Base-by-base conservation (phyloP, 768 basidiomycete genomes). In the Calocybe cyanea region DNA sequence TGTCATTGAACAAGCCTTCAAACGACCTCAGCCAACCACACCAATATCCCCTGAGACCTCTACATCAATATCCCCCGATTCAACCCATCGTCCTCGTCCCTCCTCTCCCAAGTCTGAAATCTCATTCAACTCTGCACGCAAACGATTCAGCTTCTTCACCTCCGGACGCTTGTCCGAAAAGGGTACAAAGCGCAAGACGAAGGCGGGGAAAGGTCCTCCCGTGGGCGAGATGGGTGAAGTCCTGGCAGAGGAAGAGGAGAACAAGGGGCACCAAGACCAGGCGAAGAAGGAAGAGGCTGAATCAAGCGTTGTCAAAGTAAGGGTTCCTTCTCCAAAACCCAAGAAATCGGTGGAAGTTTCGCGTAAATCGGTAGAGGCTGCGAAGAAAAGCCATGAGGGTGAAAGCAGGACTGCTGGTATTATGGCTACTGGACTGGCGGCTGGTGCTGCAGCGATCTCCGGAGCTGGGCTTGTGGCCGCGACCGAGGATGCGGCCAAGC, bases 191-290 rank as follows among this genome's bases (percentile, higher is more conserved):
- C 68, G 64, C 21, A 75, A 68, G 60, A 67, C 60, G 55, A 62
- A 50, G 41, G 58, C 47, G 1, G 54, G 53, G 40, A 68, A 64
- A 57, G 54, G 60, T 19, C 64, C 63, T 10, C 69, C 66, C 43
- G 64, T 83, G 17, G 83, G 83, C 14, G 87, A 89, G 65, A 72
- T 85, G 76, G 87, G 87, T 8, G 87, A 87, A 57, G 66, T 80
- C 13, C 54, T 86, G 24, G 62, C 70, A 17, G 84, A 87, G 57
- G 79, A 77, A 53, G 71, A 69, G 3, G 68, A 65, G 53, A 64
- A 61, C n/a, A 42, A 52, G 18, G 53, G 50, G 14, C 36, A 46
- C 14, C 24, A 35, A 10, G 31, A 4, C 11, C 38, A 49, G 34
- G 19, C 18, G 3, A 30, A 31, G 33, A 14, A 48, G 23, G 31